Evolutionary conservation across 1,284 basidiomycete species (phyloP).

Genomic region (Apiotrichum veenhuisii): DNA sequence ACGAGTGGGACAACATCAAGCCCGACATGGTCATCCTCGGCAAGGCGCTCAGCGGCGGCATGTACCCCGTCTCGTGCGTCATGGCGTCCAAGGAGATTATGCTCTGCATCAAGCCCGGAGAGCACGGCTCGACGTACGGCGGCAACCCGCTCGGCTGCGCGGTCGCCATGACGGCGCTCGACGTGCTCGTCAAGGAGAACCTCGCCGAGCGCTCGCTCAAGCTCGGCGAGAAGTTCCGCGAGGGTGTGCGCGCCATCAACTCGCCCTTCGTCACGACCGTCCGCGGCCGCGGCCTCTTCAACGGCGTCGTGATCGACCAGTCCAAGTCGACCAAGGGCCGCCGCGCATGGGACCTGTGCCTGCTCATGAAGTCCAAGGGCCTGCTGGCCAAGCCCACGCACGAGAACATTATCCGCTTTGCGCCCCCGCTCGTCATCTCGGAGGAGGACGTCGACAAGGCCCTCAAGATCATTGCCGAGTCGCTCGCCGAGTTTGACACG

Average conservation of each 20-base stretch:
- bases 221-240: slow-evolving; percentile 79
- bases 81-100: slow-evolving; percentile 85
- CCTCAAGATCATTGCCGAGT: slow-evolving; percentile 70
- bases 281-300: slow-evolving; percentile 81
- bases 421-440: slow-evolving; percentile 87
- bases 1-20: slow-evolving; percentile 80
- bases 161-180: slow-evolving; percentile 83
- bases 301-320: slow-evolving; percentile 93
- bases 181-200: slow-evolving; percentile 81
- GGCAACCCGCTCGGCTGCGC: slow-evolving; percentile 95
- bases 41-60: slow-evolving; percentile 91
- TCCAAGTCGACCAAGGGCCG: slow-evolving; percentile 67
- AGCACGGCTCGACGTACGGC: slow-evolving; percentile 95
- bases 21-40: slow-evolving; percentile 93
- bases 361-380: slow-evolving; percentile 85
- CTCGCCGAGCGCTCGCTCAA: slow-evolving; percentile 71
- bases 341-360: slow-evolving; percentile 92
- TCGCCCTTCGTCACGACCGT: slow-evolving; percentile 69
- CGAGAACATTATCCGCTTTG: slow-evolving; percentile 68
- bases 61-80: slow-evolving; percentile 95
- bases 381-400: slow-evolving; percentile 86
- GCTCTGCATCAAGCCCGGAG: slow-evolving; percentile 93
- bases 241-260: slow-evolving; percentile 61
- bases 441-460: slow-evolving; percentile 77
- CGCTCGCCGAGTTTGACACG: slow-evolving; percentile 74